Base-by-base conservation (phyloP, 495 filamentous ascomycete genomes). In the Aspergillus taichungensis region DNA sequence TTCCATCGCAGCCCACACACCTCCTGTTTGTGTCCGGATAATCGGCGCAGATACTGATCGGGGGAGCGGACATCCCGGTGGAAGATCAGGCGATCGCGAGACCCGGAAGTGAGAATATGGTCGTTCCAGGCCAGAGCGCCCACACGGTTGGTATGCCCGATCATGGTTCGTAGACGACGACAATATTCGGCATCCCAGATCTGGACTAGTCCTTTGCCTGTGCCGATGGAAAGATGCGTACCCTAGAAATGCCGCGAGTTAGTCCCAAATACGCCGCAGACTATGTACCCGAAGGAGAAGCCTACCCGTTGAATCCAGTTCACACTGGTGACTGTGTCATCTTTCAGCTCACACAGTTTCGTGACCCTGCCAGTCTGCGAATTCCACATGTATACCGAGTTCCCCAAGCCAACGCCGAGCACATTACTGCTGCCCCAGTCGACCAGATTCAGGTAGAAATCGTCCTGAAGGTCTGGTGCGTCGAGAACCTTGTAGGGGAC, bases 321-420 rank as follows among this genome's bases (percentile, higher is more conserved):
- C 13, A 98, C 92, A 51, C 88, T 95, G 8, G 92, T 97, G 3
- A 98, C 89, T 0, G 81, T 91, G 59, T 98, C 92, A 54, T 95
- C 90, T 50, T 83, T 82, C 8, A 98, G 74, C 35, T 94, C 90
- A 61, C 94, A 97, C 0, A 97, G 76, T 67, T 91, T 94, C 34
- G 84, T 92, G 11, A 97, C 92, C 31, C 80, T 71, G 40, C 91
- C 90, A 3, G 83, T 79, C 38, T 83, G 78, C 8, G 89, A 89
- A 57, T 95, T 94, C 90, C 92, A 98, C 86, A 97, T 92, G 57
- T 96, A 98, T n/a, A 98, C 92, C 41, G 86, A 91, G 28, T 82
- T 86, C 12, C 88, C 89, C 35, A 98, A 66, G 0, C 92, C 92
- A 28, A 98, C 92, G 10, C 88, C 94, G 6, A 98, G 67, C 14